A percentile compares a stretch with the other conserved stretches of the same genome.
These are phyloP conservation scores for Aspergillus biplanus DNA, from an alignment of 495 filamentous ascomycete genomes.

Conservation along the genomic window DNA sequence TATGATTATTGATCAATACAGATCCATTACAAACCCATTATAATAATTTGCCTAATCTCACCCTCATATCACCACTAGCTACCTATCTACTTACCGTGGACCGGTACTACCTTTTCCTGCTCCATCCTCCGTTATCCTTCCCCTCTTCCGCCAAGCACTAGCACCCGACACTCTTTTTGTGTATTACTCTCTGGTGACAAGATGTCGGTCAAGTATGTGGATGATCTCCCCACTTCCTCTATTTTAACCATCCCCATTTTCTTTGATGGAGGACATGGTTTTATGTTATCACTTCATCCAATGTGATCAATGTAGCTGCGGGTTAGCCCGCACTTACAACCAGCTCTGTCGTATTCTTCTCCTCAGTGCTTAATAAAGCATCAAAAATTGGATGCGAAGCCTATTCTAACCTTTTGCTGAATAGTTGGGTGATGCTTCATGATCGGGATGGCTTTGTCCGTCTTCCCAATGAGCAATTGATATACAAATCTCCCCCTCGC, in stretches of 20 bases:
- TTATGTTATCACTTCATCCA: background rate
- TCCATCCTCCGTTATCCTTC: background rate
- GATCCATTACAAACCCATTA: background rate
- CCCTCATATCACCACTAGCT: background rate
- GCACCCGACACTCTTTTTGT: background rate
- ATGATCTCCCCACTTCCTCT: conserved; percentile 17
- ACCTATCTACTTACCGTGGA: background rate
- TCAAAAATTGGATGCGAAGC: too few species aligned
- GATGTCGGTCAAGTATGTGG: conserved; percentile 72
- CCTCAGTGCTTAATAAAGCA: too few species aligned
- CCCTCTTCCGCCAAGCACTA: background rate
- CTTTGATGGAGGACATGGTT: background rate
- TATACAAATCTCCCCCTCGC: conserved; percentile 74
- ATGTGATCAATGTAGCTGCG: background rate
- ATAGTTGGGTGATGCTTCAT: conserved; percentile 81
- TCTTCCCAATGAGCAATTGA: conserved; percentile 68
- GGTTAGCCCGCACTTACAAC: too few species aligned
- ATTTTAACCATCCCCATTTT: background rate
- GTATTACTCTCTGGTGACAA: conserved; percentile 24
- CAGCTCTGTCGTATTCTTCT: too few species aligned
- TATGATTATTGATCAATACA: background rate
- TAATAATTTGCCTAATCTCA: background rate
- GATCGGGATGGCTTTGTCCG: conserved; percentile 66
- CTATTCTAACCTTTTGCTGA: conserved; percentile 3
- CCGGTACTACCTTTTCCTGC: background rate